Conservation (phyloP, 176 grass and related monocot genomes). For the Carex littledalei region DNA sequence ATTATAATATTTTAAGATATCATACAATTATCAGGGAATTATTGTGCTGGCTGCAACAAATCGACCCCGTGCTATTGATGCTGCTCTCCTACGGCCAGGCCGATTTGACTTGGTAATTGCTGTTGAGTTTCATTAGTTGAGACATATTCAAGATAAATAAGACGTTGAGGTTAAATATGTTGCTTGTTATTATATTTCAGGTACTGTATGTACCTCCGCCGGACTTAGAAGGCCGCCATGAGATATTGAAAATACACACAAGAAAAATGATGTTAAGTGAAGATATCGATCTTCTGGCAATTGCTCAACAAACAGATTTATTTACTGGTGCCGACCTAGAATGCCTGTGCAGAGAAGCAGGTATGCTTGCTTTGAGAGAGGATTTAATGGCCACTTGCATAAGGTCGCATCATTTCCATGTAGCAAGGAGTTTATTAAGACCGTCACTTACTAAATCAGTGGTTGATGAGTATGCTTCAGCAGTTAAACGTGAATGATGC, state of each 20-base stretch:
- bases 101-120: constrained; percentile 69
- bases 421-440: constrained; percentile 39
- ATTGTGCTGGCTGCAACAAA: constrained; percentile 88
- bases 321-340: constrained; percentile 83
- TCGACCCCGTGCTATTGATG: constrained; percentile 72
- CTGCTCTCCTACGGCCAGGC: constrained; percentile 68
- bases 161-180: neutral
- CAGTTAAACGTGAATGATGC: constrained; percentile 18
- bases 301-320: constrained; percentile 45
- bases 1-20: constrained; percentile 5
- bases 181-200: constrained; percentile 29
- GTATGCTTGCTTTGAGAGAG: constrained; percentile 69
- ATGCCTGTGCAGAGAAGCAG: constrained; percentile 72
- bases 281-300: constrained; percentile 57
- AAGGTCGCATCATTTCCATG: constrained; percentile 41
- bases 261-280: constrained; percentile 58
- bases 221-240: constrained; percentile 56
- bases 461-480: constrained; percentile 49
- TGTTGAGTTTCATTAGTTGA: neutral
- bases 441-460: constrained; percentile 62
- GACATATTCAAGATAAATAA: neutral
- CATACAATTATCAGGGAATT: constrained; percentile 53
- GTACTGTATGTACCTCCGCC: constrained; percentile 72
- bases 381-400: constrained; percentile 36
- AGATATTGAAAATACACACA: constrained; percentile 72